Conservation (phyloP, 257 asterid genomes). For the Perilla frutescens region DNA sequence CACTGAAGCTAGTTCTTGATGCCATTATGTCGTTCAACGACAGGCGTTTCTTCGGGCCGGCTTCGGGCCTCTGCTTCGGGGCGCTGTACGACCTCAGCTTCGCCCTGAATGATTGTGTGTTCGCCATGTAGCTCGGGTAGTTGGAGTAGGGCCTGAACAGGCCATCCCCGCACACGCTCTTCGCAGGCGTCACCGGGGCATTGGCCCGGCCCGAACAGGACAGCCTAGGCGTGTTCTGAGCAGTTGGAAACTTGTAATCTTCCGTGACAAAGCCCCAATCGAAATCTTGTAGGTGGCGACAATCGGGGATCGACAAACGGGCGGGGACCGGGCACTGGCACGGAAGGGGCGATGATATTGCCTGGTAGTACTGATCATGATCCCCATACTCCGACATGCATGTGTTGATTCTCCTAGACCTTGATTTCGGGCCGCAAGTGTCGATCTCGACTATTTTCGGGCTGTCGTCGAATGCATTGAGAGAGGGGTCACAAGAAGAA, state of each 20-base stretch:
- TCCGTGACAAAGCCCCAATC: constrained; percentile 66
- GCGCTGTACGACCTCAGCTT: constrained; percentile 85
- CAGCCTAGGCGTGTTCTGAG: constrained; percentile 80
- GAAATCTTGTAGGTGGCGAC: constrained; percentile 57
- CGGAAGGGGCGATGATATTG: constrained; percentile 59
- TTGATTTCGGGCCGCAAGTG: constrained; percentile 69
- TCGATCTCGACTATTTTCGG: constrained; percentile 91
- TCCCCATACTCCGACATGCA: constrained; percentile 62
- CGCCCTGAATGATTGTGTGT: constrained; percentile 76
- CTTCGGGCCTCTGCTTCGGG: constrained; percentile 80
- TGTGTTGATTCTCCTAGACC: constrained; percentile 61
- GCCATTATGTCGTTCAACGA: constrained; percentile 80
- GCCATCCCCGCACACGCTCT: constrained; percentile 78
- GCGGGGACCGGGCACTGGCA: constrained; percentile 62
- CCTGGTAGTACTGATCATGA: constrained; percentile 64
- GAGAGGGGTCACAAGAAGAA: constrained; percentile 56
- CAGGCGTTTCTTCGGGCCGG: constrained; percentile 58
- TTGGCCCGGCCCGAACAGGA: constrained; percentile 49
- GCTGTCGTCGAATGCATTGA: constrained; percentile 59
- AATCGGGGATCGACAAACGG: constrained; percentile 65
- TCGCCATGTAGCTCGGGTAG: constrained; percentile 78
- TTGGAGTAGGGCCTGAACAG: constrained; percentile 63
- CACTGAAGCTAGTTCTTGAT: constrained; percentile 82
- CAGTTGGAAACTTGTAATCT: constrained; percentile 64
- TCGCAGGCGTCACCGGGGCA: constrained; percentile 60